phyloP scores from a whole-genome alignment of 2,329 filamentous ascomycete genomes.

The Neodidymelliopsis sp. region DNA sequence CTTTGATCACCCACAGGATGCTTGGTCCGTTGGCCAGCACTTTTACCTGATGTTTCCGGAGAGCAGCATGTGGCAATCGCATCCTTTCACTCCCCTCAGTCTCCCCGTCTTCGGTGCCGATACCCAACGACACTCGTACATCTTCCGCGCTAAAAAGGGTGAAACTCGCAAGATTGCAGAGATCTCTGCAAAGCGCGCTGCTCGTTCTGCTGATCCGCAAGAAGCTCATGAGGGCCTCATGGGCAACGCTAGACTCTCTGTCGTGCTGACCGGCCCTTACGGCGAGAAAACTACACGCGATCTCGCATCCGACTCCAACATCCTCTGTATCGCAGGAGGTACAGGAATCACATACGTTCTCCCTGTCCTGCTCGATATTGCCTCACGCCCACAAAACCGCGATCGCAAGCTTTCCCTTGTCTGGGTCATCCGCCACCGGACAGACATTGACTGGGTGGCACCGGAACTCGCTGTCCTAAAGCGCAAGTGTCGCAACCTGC shows the following conservation, averaged over 20 bases:
- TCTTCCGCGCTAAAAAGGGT: constrained; percentile 46
- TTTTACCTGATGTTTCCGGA: constrained; percentile 75
- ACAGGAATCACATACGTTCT: constrained; percentile 50
- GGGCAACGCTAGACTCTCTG: constrained; percentile 37
- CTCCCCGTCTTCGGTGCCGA: constrained; percentile 34
- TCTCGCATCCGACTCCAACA: constrained; percentile 35
- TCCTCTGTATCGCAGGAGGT: constrained; percentile 48
- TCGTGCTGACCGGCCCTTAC: constrained; percentile 47
- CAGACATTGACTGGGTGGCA: constrained; percentile 46
- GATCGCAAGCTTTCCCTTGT: constrained; percentile 43
- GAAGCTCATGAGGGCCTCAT: constrained; percentile 32
- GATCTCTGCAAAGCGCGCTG: constrained; percentile 37
- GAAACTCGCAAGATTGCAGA: constrained; percentile 45
- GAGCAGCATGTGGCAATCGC: constrained; percentile 73
- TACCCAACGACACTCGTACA: constrained; percentile 42
- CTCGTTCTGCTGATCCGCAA: constrained; percentile 27
- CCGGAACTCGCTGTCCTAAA: constrained; percentile 45
- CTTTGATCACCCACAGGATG: constrained; percentile 66
- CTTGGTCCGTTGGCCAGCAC: constrained; percentile 73
- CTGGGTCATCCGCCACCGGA: constrained; percentile 44
- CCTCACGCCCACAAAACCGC: constrained; percentile 31
- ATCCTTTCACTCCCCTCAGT: constrained; percentile 65
- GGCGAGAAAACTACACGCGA: constrained; percentile 39
- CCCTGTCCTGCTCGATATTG: constrained; percentile 42
- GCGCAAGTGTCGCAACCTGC: constrained; percentile 33